Evolutionary conservation across 2,329 filamentous ascomycete species (phyloP).

Genomic region (Colletotrichum kahawae): DNA sequence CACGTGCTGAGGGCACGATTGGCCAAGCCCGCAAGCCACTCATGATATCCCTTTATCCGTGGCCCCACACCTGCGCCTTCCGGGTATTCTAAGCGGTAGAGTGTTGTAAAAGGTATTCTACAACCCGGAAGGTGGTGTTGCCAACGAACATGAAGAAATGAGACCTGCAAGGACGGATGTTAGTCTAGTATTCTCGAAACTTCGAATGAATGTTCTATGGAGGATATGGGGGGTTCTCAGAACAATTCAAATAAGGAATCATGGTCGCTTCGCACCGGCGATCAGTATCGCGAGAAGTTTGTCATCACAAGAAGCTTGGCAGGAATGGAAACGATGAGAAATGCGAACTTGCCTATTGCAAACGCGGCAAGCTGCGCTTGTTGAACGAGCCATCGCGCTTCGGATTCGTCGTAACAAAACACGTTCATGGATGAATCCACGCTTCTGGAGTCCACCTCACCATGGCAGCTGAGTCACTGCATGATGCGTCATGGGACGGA

Average conservation of each 20-base stretch:
- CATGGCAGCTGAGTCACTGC: neutral
- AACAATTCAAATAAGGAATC: neutral
- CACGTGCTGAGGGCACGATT: neutral
- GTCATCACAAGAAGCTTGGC: neutral
- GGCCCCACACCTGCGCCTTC: neutral
- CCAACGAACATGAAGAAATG: neutral
- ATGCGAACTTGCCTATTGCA: neutral
- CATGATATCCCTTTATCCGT: neutral
- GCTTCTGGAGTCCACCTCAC: neutral
- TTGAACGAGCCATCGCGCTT: no score
- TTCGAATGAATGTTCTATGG: neutral
- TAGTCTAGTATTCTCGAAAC: neutral
- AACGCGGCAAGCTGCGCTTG: rapidly evolving
- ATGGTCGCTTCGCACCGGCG: neutral
- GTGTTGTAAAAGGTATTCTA: neutral
- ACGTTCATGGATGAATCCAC: no score
- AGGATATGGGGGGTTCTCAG: neutral
- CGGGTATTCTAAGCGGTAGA: neutral
- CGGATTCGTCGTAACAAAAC: rapidly evolving
- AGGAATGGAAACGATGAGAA: neutral
- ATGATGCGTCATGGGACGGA: neutral
- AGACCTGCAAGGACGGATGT: neutral
- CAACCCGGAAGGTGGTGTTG: neutral
- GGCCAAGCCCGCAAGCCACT: neutral
- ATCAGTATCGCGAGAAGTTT: neutral